Conservation (phyloP, 2,329 filamentous ascomycete species). For the Biscogniauxia marginata region DNA sequence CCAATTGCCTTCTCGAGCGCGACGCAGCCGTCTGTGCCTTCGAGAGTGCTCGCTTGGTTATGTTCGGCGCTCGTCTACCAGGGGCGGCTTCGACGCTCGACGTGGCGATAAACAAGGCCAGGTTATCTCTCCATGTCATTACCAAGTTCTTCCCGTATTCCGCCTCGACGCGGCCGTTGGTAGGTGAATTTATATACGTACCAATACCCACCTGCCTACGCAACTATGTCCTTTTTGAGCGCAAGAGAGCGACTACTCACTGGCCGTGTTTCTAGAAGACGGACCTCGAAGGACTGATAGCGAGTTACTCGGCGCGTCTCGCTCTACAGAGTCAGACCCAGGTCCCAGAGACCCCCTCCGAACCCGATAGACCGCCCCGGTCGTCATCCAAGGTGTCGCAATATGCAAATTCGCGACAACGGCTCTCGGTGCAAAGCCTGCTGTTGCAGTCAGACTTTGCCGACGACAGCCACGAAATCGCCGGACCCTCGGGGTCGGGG, state of each 20-base stretch:
- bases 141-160: constrained; percentile 28
- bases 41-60: constrained; percentile 38
- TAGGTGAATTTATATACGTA: constrained; percentile 11
- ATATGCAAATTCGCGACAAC: constrained; percentile 32
- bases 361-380: constrained; percentile 19
- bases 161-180: constrained; percentile 29
- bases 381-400: constrained; percentile 26
- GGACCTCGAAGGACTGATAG: constrained; percentile 28
- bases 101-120: constrained; percentile 25
- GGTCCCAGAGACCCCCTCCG: constrained; percentile 16
- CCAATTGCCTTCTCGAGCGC: constrained; percentile 35
- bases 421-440: constrained; percentile 40
- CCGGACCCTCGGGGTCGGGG: constrained; percentile 1
- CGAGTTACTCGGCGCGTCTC: constrained; percentile 27
- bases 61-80: constrained; percentile 31
- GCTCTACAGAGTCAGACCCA: constrained; percentile 18
- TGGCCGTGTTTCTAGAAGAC: constrained; percentile 16
- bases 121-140: constrained; percentile 29
- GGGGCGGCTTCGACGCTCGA: constrained; percentile 22
- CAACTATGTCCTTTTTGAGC: not conserved
- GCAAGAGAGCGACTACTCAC: not conserved
- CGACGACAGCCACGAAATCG: constrained; percentile 38
- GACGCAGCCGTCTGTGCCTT: constrained; percentile 44
- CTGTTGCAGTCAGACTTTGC: constrained; percentile 39
- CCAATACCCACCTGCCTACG: not conserved